A percentile compares a stretch with the other conserved stretches of the same genome.
Conservation (phyloP, 805 yeast species). For the Wickerhamomyces kurtzmanii region DNA sequence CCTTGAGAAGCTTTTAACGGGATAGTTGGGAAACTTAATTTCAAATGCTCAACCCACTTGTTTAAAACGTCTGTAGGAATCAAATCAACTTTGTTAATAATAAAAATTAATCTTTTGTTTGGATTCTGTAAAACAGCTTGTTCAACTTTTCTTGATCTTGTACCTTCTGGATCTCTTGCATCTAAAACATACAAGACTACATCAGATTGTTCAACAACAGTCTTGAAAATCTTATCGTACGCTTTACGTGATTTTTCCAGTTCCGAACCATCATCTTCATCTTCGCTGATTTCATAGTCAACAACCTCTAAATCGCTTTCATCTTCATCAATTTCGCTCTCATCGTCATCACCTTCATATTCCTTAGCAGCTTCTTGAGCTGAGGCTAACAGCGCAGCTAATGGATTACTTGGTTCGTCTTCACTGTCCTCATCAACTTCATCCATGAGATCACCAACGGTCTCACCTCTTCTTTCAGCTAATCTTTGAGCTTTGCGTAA, state of each 20-base stretch:
- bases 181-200: slow-evolving; percentile 90
- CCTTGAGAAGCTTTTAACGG: slow-evolving; percentile 79
- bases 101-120: slow-evolving; percentile 74
- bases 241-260: slow-evolving; percentile 77
- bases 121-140: slow-evolving; percentile 75
- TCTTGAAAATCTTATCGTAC: slow-evolving; percentile 86
- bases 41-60: slow-evolving; percentile 75
- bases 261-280: slow-evolving; percentile 34
- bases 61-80: slow-evolving; percentile 78
- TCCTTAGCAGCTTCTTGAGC: slow-evolving; percentile 84
- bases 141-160: slow-evolving; percentile 88
- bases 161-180: slow-evolving; percentile 94
- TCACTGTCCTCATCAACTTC: slow-evolving; percentile 28
- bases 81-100: slow-evolving; percentile 87
- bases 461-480: slow-evolving; percentile 27
- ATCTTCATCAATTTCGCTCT: slow-evolving; percentile 32
- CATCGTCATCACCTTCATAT: slow-evolving; percentile 47
- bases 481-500: slow-evolving; percentile 37
- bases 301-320: slow-evolving; percentile 35
- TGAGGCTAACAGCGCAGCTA: slow-evolving; percentile 81
- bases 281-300: slow-evolving; percentile 38
- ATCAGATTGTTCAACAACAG: slow-evolving; percentile 88
- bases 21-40: slow-evolving; percentile 81
- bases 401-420: slow-evolving; percentile 37
- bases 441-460: slow-evolving; percentile 24